Evolutionary conservation across 257 asterid genomes (phyloP).

Genomic region (Primulina eburnea): DNA sequence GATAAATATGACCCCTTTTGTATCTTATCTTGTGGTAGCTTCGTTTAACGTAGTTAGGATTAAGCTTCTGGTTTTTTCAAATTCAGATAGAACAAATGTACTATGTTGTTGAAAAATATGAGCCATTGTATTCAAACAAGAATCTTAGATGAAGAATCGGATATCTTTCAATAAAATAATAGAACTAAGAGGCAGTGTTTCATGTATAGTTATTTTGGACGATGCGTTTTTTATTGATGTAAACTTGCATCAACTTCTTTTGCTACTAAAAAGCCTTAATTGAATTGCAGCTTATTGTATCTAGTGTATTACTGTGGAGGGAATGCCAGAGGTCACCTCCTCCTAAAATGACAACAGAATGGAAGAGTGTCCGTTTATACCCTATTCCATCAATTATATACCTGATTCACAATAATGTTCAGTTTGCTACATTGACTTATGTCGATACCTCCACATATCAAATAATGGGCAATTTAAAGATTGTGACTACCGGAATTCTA

Average conservation of each 20-base stretch:
- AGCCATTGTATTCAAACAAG: neutral
- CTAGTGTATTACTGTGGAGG: slow-evolving; percentile 80
- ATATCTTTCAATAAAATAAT: neutral
- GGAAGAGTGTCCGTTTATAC: slow-evolving; percentile 71
- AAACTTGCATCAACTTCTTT: neutral
- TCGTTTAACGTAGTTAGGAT: slow-evolving; percentile 5
- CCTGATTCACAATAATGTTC: slow-evolving; percentile 95
- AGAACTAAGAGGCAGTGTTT: neutral
- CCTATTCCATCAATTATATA: slow-evolving; percentile 93
- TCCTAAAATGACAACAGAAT: slow-evolving; percentile 88
- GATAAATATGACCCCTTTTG: neutral
- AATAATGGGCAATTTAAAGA: slow-evolving; percentile 95
- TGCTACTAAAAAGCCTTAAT: slow-evolving; percentile 14
- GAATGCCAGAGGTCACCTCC: slow-evolving; percentile 58
- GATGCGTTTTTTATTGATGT: neutral
- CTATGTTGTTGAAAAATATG: neutral
- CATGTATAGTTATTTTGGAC: neutral
- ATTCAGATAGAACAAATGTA: neutral
- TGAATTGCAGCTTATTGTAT: slow-evolving; percentile 74
- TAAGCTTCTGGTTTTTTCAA: neutral
- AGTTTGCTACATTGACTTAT: slow-evolving; percentile 92
- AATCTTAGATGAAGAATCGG: neutral
- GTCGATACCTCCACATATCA: slow-evolving; percentile 96
- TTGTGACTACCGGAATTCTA: slow-evolving; percentile 85
- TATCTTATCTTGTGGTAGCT: slow-evolving; percentile 4